Percentiles rank a stretch among this genome's conserved stretches.
These are phyloP conservation scores for Suhomyces vadensis DNA, from an alignment of 805 yeast genomes.

Conservation along the genomic window DNA sequence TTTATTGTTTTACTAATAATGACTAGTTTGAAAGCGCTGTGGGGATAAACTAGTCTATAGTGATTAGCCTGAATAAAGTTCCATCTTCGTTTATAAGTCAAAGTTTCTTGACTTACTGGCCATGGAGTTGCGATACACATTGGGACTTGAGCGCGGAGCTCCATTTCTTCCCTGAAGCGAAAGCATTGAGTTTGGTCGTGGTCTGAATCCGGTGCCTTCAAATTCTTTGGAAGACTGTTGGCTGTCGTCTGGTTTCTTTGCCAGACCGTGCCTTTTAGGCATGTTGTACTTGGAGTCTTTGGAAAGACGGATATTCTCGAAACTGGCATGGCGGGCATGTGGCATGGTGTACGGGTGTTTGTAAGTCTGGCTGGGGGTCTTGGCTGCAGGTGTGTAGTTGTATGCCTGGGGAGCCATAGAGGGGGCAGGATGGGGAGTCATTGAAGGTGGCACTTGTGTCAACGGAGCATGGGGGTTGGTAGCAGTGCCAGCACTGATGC, in stretches of 20 bases:
- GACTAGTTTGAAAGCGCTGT: too few relatives aligned
- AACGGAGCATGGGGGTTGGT: not conserved
- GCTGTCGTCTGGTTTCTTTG: not conserved
- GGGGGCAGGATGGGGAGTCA: too few relatives aligned
- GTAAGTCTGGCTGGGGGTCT: not conserved
- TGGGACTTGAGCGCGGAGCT: slow-evolving; percentile 1
- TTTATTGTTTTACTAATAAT: too few relatives aligned
- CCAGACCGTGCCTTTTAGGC: too few relatives aligned
- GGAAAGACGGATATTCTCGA: not conserved
- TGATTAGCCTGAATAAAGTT: too few relatives aligned
- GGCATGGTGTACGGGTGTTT: not conserved
- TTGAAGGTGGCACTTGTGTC: not conserved
- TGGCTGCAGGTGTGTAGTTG: not conserved
- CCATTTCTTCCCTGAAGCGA: not conserved
- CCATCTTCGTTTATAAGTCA: too few relatives aligned
- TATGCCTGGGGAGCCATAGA: too few relatives aligned
- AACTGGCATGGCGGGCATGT: not conserved
- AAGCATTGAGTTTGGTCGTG: slow-evolving; percentile 10
- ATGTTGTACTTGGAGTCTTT: too few relatives aligned
- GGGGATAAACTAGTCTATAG: too few relatives aligned
- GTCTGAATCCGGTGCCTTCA: not conserved
- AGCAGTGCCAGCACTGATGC: not conserved
- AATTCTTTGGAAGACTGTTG: not conserved
- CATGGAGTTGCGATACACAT: not conserved
- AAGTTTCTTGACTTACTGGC: too few relatives aligned